Conservation (phyloP, 257 asterid genomes). For the Solanum pimpinellifolium region DNA sequence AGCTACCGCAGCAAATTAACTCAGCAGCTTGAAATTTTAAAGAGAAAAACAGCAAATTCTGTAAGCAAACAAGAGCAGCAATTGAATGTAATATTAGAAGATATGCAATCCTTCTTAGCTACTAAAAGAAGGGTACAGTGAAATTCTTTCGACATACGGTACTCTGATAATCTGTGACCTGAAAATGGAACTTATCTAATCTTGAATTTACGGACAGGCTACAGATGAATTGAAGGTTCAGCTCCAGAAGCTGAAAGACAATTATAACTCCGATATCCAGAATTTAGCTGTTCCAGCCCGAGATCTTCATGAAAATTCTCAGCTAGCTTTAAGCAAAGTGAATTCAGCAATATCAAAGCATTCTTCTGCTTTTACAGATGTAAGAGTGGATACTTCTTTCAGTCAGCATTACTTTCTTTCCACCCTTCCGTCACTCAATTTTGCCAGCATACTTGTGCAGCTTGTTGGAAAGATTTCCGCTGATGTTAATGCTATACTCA, state of each 20-base stretch:
- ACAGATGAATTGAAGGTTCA: slow-evolving; percentile 25
- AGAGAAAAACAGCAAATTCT: slow-evolving; percentile 22
- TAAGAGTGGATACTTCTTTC: slow-evolving; percentile 1
- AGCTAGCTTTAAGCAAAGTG: slow-evolving; percentile 19
- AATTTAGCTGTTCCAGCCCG: slow-evolving; percentile 23
- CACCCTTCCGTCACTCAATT: neutral
- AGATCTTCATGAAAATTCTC: slow-evolving; percentile 29
- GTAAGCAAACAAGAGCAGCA: slow-evolving; percentile 26
- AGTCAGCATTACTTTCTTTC: neutral
- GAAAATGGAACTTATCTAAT: neutral
- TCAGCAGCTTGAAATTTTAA: slow-evolving; percentile 34
- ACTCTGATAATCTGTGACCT: neutral
- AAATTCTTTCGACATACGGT: neutral
- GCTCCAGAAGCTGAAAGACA: slow-evolving; percentile 20
- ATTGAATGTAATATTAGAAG: slow-evolving; percentile 30
- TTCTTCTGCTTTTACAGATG: slow-evolving; percentile 28
- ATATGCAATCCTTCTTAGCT: slow-evolving; percentile 17
- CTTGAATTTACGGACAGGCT: slow-evolving; percentile 13
- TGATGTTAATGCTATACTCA: slow-evolving; percentile 18
- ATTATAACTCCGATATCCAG: slow-evolving; percentile 14
- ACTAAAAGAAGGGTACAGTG: slow-evolving; percentile 30
- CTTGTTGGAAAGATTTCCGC: slow-evolving; percentile 21
- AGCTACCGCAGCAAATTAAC: slow-evolving; percentile 23
- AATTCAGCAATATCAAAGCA: slow-evolving; percentile 29
- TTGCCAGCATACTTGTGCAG: slow-evolving; percentile 7